Evolutionary conservation across 345 rosid species (phyloP).

Genomic region (Murraya paniculata): DNA sequence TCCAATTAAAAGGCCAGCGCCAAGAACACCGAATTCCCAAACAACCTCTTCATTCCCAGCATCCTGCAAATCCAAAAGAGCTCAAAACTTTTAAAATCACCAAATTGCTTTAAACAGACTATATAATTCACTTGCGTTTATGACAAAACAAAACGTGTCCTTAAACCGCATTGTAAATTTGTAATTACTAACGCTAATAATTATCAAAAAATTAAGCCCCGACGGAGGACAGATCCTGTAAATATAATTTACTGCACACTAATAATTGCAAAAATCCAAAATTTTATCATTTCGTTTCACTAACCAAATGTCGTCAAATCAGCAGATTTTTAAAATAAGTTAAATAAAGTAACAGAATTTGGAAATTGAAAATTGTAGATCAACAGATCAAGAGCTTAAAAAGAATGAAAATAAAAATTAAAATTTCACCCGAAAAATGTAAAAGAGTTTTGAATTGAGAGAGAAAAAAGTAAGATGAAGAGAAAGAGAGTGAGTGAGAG

Average conservation of each 20-base stretch:
- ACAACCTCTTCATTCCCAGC: conserved; percentile 9
- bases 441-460: background rate
- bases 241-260: too few species aligned
- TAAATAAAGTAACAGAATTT: too few species aligned
- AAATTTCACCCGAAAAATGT: background rate
- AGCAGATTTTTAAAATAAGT: background rate
- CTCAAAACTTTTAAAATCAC: background rate
- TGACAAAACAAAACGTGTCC: background rate
- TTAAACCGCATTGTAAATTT: background rate
- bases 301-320: background rate
- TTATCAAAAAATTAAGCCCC: background rate
- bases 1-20: conserved; percentile 4
- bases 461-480: background rate
- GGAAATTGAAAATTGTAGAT: background rate
- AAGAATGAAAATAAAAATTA: too few species aligned
- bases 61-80: conserved; percentile 5
- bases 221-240: background rate
- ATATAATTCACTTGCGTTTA: background rate
- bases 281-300: background rate
- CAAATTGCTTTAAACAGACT: background rate
- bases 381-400: background rate
- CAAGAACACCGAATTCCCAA: conserved; percentile 7
- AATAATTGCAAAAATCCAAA: background rate
- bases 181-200: background rate
- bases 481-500: background rate